Evolutionary conservation across 805 yeast genomes (phyloP), one percentile per base, ranked within the genome.

Genomic region (Starmerella stigmatis): DNA sequence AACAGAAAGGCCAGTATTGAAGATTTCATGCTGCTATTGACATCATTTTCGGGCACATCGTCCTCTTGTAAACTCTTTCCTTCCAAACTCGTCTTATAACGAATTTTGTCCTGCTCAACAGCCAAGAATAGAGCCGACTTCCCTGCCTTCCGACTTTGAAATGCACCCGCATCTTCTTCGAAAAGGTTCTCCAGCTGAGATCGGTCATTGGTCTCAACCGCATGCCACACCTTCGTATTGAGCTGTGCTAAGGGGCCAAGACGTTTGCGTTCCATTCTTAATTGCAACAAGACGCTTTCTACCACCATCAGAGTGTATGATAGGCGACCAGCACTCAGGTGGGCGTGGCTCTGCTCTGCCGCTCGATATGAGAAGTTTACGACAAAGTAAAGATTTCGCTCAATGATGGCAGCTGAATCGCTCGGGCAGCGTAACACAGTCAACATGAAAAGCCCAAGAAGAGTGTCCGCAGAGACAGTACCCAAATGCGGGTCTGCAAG

Each of bases 211-310:
- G 28, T 29, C 2, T 47, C 32, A 1, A 81, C 70, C 4, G 70
- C 61, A 0, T 64, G 54, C 79, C 86, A 80, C 30, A 79, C 64
- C n/a, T 59, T 57, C 34, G 60, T 59, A 59, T 84, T 85, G 1
- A 56, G 57, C 2, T 57, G 58, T 0, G 88, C 75, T 10, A 66
- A 57, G 1, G 54, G 47, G 3, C 63, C 56, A 40, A 81, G 60
- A 3, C 61, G 58, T 1, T 63, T 62, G 8, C 64, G 37, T 38
- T 70, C 71, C 10, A 70, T 63, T 27, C 63, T 63, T n/a, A 86
- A 66, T 56, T 81, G 89, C 45, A 66, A 75, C 8, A 85, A 57
- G 0, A 84, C 94, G 0, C 86, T 94, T 55, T 86, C 94, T 35
- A 86, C 67, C 5, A 94, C 85, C 36, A 94, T 80, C 12, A 86